Base-by-base conservation (phyloP, 768 basidiomycete species). In the Arthromyces matolae region DNA sequence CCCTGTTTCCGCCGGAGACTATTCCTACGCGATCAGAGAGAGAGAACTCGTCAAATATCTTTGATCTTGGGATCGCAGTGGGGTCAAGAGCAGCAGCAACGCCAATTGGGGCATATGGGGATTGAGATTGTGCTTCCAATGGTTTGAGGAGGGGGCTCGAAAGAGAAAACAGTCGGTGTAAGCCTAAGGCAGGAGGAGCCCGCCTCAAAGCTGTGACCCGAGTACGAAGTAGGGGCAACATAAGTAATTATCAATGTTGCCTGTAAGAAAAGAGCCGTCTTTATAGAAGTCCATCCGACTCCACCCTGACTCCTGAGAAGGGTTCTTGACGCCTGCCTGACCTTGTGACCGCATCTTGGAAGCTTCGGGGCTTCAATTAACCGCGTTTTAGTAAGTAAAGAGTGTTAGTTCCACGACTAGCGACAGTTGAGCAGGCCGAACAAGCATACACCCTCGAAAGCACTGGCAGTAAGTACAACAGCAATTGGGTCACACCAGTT, bases 1-100 rank as follows among this genome's bases (percentile, higher is more conserved):
- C 84, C 25, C 83, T 67, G 51, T 83, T 79, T 0, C 75, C 83
- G 5, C 84, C 84, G 0, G 83, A 79, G 23, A 86, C 79, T 34
- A 85, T 70, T 8, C 71, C 80, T 4, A 84, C 80, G 2, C 80
- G 75, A 46, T 77, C 78, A 10, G 64, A 68, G 29, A 84, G 71
- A 1, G 76, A 73, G 63, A 81, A 84, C 52, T 83, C 80, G 39
- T 76, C 75, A 55, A 80, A 76, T 18, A 84, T 74, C 58, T 78
- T 81, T n/a, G 74, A 67, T 4, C 64, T 67, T 5, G 72, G 66
- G 48, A 61, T 45, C 33, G 71, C 45, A 0, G 53, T 52, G 2
- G 68, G 55, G 38, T 78, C 64, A 3, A 55, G 59, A 24, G 70
- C 69, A 8, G 72, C 73, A 37, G 42, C 31, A 38, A 86, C 81